Evolutionary conservation across 2,329 filamentous ascomycete species (phyloP), one percentile per base, ranked within the genome.

Genomic region (Aspergillus quadrilineatus): DNA sequence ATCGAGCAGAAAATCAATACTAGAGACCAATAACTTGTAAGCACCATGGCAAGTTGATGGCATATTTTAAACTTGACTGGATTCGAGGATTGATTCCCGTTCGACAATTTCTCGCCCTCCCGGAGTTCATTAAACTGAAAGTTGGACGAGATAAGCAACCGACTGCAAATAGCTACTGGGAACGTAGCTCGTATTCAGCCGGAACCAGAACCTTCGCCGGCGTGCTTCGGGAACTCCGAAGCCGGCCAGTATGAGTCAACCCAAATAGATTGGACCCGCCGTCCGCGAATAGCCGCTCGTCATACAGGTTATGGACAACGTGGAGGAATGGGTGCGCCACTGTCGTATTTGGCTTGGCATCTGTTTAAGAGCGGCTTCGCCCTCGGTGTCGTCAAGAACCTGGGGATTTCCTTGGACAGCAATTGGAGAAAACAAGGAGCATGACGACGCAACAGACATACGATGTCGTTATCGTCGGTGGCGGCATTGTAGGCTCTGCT

Each of bases 401-500:
- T 6, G 14, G n/a, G 12, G 36, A 22, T 22, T 22, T 22, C 22
- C 22, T 22, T 4, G 22, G 22, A 22, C 22, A 22, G 22, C 2
- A 22, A 22, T 22, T 22, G 22, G 22, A 22, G 22, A 22, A 22
- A 22, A 3, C 22, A 22, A 22, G 22, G 22, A 22, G 22, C 22
- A 55, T 55, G 53, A 28, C 46, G 12, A 17, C 49, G 14, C 39
- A 47, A 26, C 45, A 51, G 4, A 36, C 39, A 22, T 45, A 50
- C 34, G 58, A 65, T 43, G 59, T 65, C 30, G 63, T 60, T 30
- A 66, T 71, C 41, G 45, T 71, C 30, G 68, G 72, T 43, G 67
- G 63, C 53, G 72, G 71, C 14, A 73, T 74, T 22, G 68, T 74
- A 15, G 72, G 72, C 17, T 68, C 70, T 10, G 66, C 71, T 1